phyloP scores from a whole-genome alignment of 306 rosid genomes.

The Carpinus viminea region DNA sequence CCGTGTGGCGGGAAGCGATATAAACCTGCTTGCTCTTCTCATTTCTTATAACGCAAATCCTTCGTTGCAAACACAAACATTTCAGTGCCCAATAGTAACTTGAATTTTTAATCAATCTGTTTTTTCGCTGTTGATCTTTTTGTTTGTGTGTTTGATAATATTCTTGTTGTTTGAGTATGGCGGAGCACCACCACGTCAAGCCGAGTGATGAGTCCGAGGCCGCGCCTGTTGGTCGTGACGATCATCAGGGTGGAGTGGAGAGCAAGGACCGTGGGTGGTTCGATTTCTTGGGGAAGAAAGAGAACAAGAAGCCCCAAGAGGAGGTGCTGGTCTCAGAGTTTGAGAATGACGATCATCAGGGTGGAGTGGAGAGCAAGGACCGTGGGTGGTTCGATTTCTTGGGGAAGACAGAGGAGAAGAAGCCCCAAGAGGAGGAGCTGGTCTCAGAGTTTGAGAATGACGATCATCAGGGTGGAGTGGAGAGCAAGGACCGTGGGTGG shows the following conservation, averaged over 20 bases:
- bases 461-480: constrained; percentile 29
- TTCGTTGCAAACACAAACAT: constrained; percentile 5
- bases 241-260: constrained; percentile 36
- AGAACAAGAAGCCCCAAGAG: too few relatives aligned
- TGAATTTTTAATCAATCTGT: not conserved
- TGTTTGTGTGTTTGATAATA: not conserved
- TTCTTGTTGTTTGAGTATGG: constrained; percentile 43
- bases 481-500: constrained; percentile 67
- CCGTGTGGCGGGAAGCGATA: constrained; percentile 48
- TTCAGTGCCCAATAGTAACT: too few relatives aligned
- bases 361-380: constrained; percentile 50
- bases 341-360: not conserved
- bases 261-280: constrained; percentile 68
- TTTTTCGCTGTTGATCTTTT: not conserved
- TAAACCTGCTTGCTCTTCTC: constrained; percentile 20
- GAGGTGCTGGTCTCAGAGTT: too few relatives aligned
- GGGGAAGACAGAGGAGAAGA: constrained; percentile 54
- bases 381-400: constrained; percentile 72
- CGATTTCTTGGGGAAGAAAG: constrained; percentile 35
- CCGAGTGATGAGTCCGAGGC: constrained; percentile 32
- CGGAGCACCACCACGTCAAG: constrained; percentile 58
- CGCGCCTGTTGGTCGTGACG: constrained; percentile 14
- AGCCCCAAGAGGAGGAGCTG: constrained; percentile 34
- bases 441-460: not conserved
- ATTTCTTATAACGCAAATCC: not conserved